Conservation (phyloP, 2,329 filamentous ascomycete species). For the Penicillium glabrum region DNA sequence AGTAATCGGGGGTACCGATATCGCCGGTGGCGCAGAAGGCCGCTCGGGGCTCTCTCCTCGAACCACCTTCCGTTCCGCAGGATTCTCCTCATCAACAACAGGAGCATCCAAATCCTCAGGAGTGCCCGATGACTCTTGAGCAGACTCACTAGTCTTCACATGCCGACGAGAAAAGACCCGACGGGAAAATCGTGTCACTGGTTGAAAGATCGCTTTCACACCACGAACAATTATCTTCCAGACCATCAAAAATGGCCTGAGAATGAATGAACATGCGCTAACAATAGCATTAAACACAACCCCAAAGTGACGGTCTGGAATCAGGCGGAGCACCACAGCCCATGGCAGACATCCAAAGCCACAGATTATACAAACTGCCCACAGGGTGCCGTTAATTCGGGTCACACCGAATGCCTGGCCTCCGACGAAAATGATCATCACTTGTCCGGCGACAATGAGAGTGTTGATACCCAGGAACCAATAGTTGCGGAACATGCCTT, state of each 20-base stretch:
- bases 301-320: slow-evolving; percentile 67
- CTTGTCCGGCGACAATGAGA: slow-evolving; percentile 85
- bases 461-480: slow-evolving; percentile 86
- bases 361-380: slow-evolving; percentile 83
- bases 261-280: slow-evolving; percentile 53
- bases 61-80: neutral
- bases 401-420: slow-evolving; percentile 76
- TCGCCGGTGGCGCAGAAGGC: slow-evolving; percentile 22
- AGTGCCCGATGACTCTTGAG: slow-evolving; percentile 15
- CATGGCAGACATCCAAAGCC: slow-evolving; percentile 83
- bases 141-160: slow-evolving; percentile 1
- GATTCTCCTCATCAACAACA: slow-evolving; percentile 7
- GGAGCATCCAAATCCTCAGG: neutral
- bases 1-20: slow-evolving; percentile 38
- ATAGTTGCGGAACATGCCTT: slow-evolving; percentile 78
- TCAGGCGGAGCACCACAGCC: slow-evolving; percentile 74
- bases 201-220: slow-evolving; percentile 22
- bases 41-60: slow-evolving; percentile 15
- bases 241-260: slow-evolving; percentile 42
- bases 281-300: slow-evolving; percentile 51
- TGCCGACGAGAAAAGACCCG: slow-evolving; percentile 14
- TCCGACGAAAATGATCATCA: slow-evolving; percentile 87
- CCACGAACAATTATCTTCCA: slow-evolving; percentile 28
- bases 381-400: slow-evolving; percentile 70
- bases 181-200: slow-evolving; percentile 25